Conservation (phyloP, 148 eudicot species). For the Diospyros kaki region DNA sequence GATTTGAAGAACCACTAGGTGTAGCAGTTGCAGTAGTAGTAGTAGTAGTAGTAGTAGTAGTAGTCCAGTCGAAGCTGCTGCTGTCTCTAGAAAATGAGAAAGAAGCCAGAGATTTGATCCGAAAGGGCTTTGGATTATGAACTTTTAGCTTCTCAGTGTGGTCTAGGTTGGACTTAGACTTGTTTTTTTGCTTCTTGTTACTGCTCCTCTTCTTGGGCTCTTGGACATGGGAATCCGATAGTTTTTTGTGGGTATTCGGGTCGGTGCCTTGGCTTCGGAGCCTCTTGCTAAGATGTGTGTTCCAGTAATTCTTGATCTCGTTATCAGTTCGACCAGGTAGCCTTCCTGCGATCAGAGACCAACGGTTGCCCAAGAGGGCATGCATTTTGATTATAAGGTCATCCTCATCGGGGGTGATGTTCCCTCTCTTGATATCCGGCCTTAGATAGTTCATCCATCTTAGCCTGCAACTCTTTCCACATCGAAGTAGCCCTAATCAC, state of each 20-base stretch:
- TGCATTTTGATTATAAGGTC: slow-evolving; percentile 60
- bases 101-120: slow-evolving; percentile 22
- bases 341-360: slow-evolving; percentile 67
- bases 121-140: slow-evolving; percentile 42
- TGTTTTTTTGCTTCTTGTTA: slow-evolving; percentile 9
- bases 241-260: slow-evolving; percentile 32
- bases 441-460: slow-evolving; percentile 69
- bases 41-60: background rate
- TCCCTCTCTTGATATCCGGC: slow-evolving; percentile 66
- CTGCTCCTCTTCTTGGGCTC: slow-evolving; percentile 18
- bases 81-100: slow-evolving; percentile 29
- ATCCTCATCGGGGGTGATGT: slow-evolving; percentile 53
- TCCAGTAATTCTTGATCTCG: slow-evolving; percentile 71
- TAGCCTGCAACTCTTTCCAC: slow-evolving; percentile 70
- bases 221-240: slow-evolving; percentile 5
- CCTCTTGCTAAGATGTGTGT: slow-evolving; percentile 53
- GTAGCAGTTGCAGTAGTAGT: background rate
- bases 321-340: slow-evolving; percentile 71
- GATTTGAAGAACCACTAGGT: background rate
- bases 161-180: background rate
- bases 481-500: slow-evolving; percentile 43
- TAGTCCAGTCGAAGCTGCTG: slow-evolving; percentile 24
- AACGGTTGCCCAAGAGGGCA: slow-evolving; percentile 51
- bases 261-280: slow-evolving; percentile 35
- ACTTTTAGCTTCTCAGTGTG: slow-evolving; percentile 23